Evolutionary conservation across 2,329 filamentous ascomycete genomes (phyloP).

Genomic region (Aspergillus costaricaensis): DNA sequence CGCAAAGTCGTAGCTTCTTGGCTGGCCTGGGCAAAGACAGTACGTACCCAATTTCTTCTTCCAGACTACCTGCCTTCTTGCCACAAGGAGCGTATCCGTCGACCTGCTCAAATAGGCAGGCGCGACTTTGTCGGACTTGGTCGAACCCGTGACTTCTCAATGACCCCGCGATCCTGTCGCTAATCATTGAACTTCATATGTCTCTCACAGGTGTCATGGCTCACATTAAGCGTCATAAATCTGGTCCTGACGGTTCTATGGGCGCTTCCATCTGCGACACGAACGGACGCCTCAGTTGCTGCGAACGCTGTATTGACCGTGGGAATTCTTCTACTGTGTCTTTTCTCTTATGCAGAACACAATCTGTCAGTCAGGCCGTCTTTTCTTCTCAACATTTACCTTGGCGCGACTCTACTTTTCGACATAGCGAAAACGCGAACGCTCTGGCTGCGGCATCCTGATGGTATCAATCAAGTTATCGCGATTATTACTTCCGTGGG

Average conservation of each 20-base stretch:
- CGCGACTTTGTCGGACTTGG: not conserved
- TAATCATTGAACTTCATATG: constrained; percentile 8
- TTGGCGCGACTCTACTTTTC: constrained; percentile 49
- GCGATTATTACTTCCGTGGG: constrained; percentile 47
- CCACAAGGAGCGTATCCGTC: no score
- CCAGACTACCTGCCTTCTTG: not conserved
- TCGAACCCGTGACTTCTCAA: not conserved
- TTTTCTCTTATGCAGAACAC: constrained; percentile 53
- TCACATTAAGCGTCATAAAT: constrained; percentile 38
- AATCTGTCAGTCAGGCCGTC: constrained; percentile 49
- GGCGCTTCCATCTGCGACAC: constrained; percentile 33
- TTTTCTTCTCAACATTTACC: constrained; percentile 50
- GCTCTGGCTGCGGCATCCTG: constrained; percentile 39
- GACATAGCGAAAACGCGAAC: constrained; percentile 51
- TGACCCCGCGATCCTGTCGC: not conserved
- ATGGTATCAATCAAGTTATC: constrained; percentile 37
- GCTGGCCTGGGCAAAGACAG: constrained; percentile 37
- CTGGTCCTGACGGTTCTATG: constrained; percentile 42
- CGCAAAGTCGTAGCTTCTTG: constrained; percentile 39
- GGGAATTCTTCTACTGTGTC: constrained; percentile 34
- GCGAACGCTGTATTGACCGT: constrained; percentile 33
- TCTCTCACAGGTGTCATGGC: constrained; percentile 30
- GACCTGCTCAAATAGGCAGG: not conserved
- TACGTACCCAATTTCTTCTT: constrained; percentile 27
- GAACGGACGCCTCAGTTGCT: constrained; percentile 39